Evolutionary conservation across 2,329 filamentous ascomycete genomes (phyloP).

Genomic region (Xylariaceae sp.): DNA sequence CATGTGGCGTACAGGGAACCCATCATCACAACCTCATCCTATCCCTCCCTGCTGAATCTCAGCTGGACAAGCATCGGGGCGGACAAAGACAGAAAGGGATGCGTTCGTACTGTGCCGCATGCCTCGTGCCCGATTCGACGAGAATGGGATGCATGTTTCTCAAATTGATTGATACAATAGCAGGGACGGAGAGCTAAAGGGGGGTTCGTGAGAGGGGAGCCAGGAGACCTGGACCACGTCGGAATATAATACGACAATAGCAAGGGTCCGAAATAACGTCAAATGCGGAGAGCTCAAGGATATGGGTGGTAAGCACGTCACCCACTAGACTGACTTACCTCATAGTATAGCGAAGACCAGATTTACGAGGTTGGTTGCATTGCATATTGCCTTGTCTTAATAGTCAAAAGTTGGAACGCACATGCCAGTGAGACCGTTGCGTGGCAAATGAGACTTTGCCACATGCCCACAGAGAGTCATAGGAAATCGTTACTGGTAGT

Average conservation of each 20-base stretch:
- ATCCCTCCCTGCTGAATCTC: background rate
- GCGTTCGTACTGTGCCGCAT: background rate
- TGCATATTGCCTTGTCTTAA: constrained; percentile 16
- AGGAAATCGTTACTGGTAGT: background rate
- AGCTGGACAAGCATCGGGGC: background rate
- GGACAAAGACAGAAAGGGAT: background rate
- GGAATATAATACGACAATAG: constrained; percentile 6
- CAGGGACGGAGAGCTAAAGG: background rate
- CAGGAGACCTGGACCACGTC: constrained; percentile 3
- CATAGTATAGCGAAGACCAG: too few relatives aligned
- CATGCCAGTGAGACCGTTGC: constrained; percentile 8
- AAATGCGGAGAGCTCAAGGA: constrained; percentile 20
- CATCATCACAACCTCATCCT: constrained; percentile 3
- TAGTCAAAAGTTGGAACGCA: constrained; percentile 15
- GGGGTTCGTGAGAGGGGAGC: too few relatives aligned
- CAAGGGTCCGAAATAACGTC: constrained; percentile 2
- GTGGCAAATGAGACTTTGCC: constrained; percentile 2
- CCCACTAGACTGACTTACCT: constrained; percentile 11
- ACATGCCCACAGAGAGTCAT: background rate
- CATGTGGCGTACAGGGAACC: constrained; percentile 18
- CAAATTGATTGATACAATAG: background rate
- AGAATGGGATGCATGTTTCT: background rate
- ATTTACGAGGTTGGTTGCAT: constrained; percentile 17
- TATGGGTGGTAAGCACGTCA: background rate
- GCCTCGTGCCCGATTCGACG: background rate